Evolutionary conservation across 192 early-diverging fungal genomes (phyloP).

Genomic region (Umbelopsis sp.): DNA sequence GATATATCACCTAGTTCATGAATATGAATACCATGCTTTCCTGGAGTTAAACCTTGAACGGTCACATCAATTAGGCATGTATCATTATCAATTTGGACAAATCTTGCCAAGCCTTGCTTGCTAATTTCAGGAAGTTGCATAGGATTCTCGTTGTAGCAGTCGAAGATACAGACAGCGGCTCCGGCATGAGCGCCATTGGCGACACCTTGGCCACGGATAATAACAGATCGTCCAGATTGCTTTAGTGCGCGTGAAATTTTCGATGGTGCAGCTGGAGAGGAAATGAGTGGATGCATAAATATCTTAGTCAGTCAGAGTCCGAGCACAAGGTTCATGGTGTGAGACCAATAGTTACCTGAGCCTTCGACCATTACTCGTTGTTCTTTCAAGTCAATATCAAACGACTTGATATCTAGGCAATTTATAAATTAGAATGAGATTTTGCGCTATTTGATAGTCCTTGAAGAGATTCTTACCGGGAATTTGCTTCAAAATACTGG

Average conservation of each 20-base stretch:
- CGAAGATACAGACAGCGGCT: conserved; percentile 92
- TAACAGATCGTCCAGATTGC: conserved; percentile 70
- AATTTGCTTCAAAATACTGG: conserved; percentile 52
- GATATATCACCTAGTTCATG: conserved; percentile 84
- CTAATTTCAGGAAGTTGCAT: neutral
- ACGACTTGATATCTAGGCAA: conserved; percentile 55
- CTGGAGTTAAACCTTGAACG: conserved; percentile 66
- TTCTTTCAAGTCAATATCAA: conserved; percentile 65
- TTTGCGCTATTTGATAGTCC: neutral
- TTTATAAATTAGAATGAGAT: neutral
- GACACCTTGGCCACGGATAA: conserved; percentile 78
- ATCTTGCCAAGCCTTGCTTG: conserved; percentile 71
- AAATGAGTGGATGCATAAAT: conserved; percentile 15
- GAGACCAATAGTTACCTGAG: conserved; percentile 39
- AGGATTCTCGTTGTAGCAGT: conserved; percentile 50
- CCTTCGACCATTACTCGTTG: conserved; percentile 80
- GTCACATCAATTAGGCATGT: conserved; percentile 83
- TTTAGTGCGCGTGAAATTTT: conserved; percentile 62
- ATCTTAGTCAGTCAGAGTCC: neutral
- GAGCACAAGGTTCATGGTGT: no score
- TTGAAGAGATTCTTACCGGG: conserved; percentile 30
- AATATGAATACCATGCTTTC: conserved; percentile 69
- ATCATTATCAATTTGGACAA: conserved; percentile 73
- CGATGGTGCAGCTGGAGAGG: conserved; percentile 61
- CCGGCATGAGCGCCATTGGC: conserved; percentile 64